These are phyloP conservation scores for Xylaria sp. DNA, from an alignment of 2,329 filamentous ascomycete species.

Conservation along the genomic window DNA sequence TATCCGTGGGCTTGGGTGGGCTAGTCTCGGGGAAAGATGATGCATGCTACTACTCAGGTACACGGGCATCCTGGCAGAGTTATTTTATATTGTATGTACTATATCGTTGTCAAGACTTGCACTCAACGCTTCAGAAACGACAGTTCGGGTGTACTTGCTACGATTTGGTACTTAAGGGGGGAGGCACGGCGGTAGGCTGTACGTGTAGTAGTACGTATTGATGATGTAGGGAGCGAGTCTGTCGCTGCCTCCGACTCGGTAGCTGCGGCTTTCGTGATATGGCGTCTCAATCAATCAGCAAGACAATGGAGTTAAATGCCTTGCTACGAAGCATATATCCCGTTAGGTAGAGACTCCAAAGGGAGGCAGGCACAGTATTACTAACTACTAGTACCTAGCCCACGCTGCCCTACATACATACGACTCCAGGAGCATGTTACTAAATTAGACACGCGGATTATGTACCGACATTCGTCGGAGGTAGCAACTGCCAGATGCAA, in stretches of 20 bases:
- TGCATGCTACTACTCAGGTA: not conserved
- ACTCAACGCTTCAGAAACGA: not conserved
- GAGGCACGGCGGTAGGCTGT: no score
- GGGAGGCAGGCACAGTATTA: no score
- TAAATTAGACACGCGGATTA: not conserved
- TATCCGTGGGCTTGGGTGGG: not conserved
- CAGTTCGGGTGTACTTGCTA: not conserved
- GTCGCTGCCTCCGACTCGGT: not conserved
- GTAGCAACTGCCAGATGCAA: not conserved
- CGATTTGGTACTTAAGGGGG: no score
- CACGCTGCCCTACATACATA: no score
- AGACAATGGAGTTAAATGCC: no score
- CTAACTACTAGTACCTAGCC: no score
- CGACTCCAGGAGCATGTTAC: no score
- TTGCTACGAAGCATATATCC: not conserved
- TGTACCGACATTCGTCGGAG: not conserved
- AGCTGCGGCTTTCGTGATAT: not conserved
- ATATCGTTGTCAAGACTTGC: not conserved
- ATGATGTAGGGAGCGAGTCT: not conserved
- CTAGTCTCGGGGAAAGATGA: not conserved
- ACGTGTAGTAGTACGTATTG: no score
- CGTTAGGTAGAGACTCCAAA: no score
- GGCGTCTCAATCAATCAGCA: not conserved
- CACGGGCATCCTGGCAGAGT: not conserved
- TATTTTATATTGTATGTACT: not conserved